A percentile compares a stretch with the other conserved stretches of the same genome.
Evolutionary conservation across 148 eudicot genomes (phyloP).

Genomic region (Rhododendron griersonianum): DNA sequence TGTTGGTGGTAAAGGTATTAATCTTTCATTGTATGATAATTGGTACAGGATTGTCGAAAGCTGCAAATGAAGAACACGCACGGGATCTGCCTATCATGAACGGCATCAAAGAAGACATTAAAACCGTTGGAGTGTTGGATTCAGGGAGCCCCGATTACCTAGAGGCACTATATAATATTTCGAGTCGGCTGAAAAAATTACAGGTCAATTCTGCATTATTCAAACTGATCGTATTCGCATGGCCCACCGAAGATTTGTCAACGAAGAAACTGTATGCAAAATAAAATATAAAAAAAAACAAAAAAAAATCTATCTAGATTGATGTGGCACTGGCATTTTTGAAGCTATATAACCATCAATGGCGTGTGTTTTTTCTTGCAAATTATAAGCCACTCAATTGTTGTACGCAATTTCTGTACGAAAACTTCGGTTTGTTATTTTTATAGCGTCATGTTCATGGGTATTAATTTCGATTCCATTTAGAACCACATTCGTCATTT

Average conservation of each 20-base stretch:
- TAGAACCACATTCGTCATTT: background rate
- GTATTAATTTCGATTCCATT: no score
- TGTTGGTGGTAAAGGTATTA: background rate
- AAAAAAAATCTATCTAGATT: background rate
- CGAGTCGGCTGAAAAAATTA: constrained; percentile 47
- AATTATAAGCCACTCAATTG: background rate
- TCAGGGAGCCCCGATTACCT: constrained; percentile 47
- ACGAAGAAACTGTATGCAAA: background rate
- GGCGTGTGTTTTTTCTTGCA: background rate
- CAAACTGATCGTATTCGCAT: background rate
- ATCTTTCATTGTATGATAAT: background rate
- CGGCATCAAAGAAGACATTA: constrained; percentile 84
- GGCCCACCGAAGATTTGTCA: background rate
- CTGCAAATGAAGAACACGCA: constrained; percentile 72
- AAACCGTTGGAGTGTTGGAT: constrained; percentile 62
- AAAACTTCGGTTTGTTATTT: background rate
- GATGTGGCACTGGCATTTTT: background rate
- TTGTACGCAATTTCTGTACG: background rate
- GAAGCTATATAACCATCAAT: background rate
- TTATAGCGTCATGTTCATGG: background rate
- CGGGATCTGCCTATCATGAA: constrained; percentile 83
- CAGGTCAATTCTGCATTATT: constrained; percentile 36
- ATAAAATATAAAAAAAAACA: no score
- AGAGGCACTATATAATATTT: constrained; percentile 54
- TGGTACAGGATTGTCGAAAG: constrained; percentile 11